phyloP scores from a whole-genome alignment of 495 filamentous ascomycete species.

The Cercophora sp. region DNA sequence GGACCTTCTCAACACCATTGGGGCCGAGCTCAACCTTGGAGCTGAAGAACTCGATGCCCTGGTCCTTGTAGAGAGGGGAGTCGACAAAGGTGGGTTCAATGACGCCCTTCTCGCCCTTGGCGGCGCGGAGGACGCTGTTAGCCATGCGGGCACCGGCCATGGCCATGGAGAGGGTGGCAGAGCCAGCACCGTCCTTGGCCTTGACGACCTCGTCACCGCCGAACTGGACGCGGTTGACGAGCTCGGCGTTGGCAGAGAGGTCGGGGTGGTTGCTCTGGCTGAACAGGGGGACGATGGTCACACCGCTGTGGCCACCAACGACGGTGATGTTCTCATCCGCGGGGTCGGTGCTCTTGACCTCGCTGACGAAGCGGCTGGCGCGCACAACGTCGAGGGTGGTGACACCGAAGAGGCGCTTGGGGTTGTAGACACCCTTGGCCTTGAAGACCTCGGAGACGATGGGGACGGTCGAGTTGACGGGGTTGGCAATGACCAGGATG shows the following conservation, averaged over 20 bases:
- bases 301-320: conserved; percentile 93
- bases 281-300: conserved; percentile 96
- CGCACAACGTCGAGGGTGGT: conserved; percentile 99
- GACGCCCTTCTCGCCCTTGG: conserved; percentile 91
- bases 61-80: conserved; percentile 93
- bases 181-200: conserved; percentile 97
- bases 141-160: conserved; percentile 98
- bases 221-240: conserved; percentile 95
- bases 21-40: conserved; percentile 91
- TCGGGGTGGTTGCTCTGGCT: conserved; percentile 86
- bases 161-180: conserved; percentile 97
- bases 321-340: conserved; percentile 90
- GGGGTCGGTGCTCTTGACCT: conserved; percentile 87
- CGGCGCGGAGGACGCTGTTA: conserved; percentile 86
- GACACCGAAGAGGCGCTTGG: conserved; percentile 96
- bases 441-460: conserved; percentile 98
- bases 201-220: conserved; percentile 99
- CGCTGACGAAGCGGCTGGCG: conserved; percentile 92
- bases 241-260: conserved; percentile 68
- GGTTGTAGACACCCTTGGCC: conserved; percentile 90
- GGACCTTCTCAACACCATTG: conserved; percentile 91
- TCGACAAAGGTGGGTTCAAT: conserved; percentile 97
- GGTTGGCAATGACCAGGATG: conserved; percentile 96
- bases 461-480: conserved; percentile 98
- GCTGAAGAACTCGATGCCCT: conserved; percentile 94